phyloP scores from a whole-genome alignment of 108 stramenopile species.

The Skeletonema menzelii region DNA sequence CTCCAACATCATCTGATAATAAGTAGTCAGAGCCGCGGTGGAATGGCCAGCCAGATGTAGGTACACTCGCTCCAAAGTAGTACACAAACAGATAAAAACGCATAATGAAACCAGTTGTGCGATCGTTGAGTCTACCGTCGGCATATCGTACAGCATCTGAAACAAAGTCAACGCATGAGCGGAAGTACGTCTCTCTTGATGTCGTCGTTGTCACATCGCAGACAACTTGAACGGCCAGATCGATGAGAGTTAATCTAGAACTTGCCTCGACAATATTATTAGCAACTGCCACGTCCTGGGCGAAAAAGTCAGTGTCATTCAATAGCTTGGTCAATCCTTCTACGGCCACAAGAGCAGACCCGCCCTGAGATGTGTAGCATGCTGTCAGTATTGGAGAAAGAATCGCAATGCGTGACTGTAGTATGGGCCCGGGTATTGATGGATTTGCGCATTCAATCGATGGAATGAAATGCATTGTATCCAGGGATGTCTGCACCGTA shows the following conservation, averaged over 20 bases:
- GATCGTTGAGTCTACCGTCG: slow-evolving; percentile 65
- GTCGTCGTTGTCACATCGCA: slow-evolving; percentile 85
- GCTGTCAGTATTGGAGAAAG: slow-evolving; percentile 82
- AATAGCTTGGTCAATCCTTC: slow-evolving; percentile 73
- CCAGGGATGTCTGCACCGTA: slow-evolving; percentile 51
- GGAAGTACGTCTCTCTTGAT: slow-evolving; percentile 70
- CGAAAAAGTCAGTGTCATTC: slow-evolving; percentile 71
- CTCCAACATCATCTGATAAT: slow-evolving; percentile 19
- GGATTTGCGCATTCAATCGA: slow-evolving; percentile 48
- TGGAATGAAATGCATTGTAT: slow-evolving; percentile 81
- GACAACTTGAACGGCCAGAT: slow-evolving; percentile 78
- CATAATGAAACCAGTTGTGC: slow-evolving; percentile 79
- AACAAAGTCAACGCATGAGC: slow-evolving; percentile 81
- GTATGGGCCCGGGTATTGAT: slow-evolving; percentile 7
- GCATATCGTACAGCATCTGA: slow-evolving; percentile 65
- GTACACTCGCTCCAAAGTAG: slow-evolving; percentile 79
- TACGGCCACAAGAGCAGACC: slow-evolving; percentile 76
- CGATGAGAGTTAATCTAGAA: slow-evolving; percentile 66
- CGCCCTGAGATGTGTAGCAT: slow-evolving; percentile 89
- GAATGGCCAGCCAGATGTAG: slow-evolving; percentile 47
- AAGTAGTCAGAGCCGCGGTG: slow-evolving; percentile 22
- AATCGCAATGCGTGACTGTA: slow-evolving; percentile 61
- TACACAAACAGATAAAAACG: slow-evolving; percentile 85
- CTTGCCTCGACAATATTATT: slow-evolving; percentile 23
- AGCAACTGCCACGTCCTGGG: slow-evolving; percentile 52